Base-by-base conservation (phyloP, 2,329 filamentous ascomycete genomes). In the Coniochaeta sp. region DNA sequence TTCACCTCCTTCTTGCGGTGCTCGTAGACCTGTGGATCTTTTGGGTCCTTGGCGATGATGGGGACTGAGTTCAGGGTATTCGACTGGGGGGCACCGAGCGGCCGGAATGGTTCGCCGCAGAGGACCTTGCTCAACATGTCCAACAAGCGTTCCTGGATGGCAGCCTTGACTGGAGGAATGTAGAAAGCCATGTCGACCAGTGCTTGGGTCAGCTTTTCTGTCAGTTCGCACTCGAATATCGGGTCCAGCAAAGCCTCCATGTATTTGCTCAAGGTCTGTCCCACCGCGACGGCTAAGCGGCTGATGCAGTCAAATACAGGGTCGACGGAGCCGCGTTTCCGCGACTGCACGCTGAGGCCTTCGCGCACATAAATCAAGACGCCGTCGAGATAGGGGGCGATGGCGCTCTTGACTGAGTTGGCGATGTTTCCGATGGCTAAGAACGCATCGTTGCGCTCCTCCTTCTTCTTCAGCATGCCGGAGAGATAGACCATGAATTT, bases 151-250 rank as follows among this genome's bases (percentile, higher is more conserved):
- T 97, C 93, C 70, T 99, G 95, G 44, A 99, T 98, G 7, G 87
- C 93, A 1, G 89, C 84, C 71, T 96, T 95, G 61, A 97, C 91
- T 0, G 96, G 92, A 0, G 93, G 95, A 55, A 99, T 97, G 71
- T 99, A 98, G 71, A 98, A 96, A 31, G 95, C 95, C 90, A 99
- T 97, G 70, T 99, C 96, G 24, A 98, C 93, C 59, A 99, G 80
- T 2, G 96, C 96, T 71, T 98, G 93, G 0, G 93, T 97, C 26
- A 99, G 82, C 66, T 96, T 95, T 60, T 93, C 90, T 40, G 92
- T 97, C 58, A 99, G 81, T 57, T 96, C 95, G 71, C 95, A 99
- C 17, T 91, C 93, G 74, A 99, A 99, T 62, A 99, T 97, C 12
- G 96, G 93, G 67, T 97, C 93, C 11, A 99, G 82, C 31, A 99